Conservation (phyloP, 2,329 filamentous ascomycete genomes). For the Hirsutella thompsonii region DNA sequence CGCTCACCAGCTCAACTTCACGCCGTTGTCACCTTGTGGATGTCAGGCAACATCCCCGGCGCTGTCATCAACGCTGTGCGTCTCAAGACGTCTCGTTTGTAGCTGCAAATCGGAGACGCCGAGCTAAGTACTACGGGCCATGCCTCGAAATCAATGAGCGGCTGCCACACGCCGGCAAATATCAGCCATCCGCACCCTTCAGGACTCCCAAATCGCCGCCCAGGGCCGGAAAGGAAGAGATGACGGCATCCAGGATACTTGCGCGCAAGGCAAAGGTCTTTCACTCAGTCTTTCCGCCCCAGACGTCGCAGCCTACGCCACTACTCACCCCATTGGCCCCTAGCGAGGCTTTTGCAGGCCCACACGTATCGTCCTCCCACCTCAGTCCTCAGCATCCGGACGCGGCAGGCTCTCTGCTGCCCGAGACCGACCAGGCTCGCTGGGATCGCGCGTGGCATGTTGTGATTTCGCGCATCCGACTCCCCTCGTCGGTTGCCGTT, state of each 20-base stretch:
- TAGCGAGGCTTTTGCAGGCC: constrained; percentile 34
- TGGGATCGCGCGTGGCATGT: constrained; percentile 51
- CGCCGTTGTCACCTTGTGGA: no score
- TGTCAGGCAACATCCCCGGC: no score
- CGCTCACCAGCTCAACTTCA: no score
- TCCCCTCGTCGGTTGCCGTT: constrained; percentile 40
- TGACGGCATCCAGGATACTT: constrained; percentile 30
- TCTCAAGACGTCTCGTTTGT: no score
- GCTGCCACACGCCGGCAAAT: background rate
- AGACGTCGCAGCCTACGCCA: constrained; percentile 36
- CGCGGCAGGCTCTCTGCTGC: constrained; percentile 7
- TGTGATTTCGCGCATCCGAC: constrained; percentile 43
- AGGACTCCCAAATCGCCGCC: background rate
- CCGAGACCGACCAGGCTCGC: constrained; percentile 35
- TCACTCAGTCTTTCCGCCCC: constrained; percentile 41
- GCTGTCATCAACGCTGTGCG: no score
- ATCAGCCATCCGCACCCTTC: background rate
- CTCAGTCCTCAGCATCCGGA: background rate
- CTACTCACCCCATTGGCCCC: constrained; percentile 24
- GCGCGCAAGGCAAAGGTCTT: constrained; percentile 36
- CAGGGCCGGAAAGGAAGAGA: constrained; percentile 4
- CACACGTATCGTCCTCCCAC: background rate
- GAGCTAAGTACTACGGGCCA: no score
- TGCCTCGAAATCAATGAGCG: no score
- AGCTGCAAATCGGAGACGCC: no score